Evolutionary conservation across 257 asterid genomes (phyloP).

Genomic region (Forsythia suspensa): DNA sequence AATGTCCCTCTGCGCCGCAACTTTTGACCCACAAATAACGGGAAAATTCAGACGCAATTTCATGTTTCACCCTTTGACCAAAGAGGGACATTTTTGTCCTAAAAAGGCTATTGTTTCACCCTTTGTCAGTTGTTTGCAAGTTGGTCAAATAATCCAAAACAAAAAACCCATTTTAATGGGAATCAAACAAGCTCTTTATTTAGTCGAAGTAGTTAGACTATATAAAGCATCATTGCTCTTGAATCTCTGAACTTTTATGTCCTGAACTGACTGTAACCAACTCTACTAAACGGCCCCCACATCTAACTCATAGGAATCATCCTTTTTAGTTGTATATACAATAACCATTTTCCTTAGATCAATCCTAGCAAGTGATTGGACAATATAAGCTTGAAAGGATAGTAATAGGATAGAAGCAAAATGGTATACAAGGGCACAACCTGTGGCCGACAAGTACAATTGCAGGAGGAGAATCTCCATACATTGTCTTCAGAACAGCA

Average conservation of each 20-base stretch:
- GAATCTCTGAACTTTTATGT: conserved; percentile 3
- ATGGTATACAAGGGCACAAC: conserved; percentile 38
- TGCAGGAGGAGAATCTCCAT: conserved; percentile 91
- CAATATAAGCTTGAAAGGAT: neutral
- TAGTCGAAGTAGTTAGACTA: neutral
- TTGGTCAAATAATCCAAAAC: too few species aligned
- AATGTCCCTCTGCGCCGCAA: too few species aligned
- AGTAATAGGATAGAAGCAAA: neutral
- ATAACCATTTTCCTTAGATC: neutral
- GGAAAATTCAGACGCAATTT: too few species aligned
- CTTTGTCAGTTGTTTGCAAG: too few species aligned
- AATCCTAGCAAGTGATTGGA: neutral
- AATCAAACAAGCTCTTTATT: neutral
- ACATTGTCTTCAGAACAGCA: conserved; percentile 81
- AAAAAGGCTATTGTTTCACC: too few species aligned
- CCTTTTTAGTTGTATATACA: neutral
- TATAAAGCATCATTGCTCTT: neutral
- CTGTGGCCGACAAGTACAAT: conserved; percentile 96
- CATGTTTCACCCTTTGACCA: too few species aligned
- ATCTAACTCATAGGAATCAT: conserved; percentile 1
- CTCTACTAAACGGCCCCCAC: neutral
- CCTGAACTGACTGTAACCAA: conserved; percentile 8
- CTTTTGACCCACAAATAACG: too few species aligned
- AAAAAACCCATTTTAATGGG: too few species aligned
- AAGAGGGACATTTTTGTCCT: too few species aligned